These are phyloP conservation scores for Termitomyces sp. DNA, from an alignment of 768 basidiomycete species.

Conservation along the genomic window DNA sequence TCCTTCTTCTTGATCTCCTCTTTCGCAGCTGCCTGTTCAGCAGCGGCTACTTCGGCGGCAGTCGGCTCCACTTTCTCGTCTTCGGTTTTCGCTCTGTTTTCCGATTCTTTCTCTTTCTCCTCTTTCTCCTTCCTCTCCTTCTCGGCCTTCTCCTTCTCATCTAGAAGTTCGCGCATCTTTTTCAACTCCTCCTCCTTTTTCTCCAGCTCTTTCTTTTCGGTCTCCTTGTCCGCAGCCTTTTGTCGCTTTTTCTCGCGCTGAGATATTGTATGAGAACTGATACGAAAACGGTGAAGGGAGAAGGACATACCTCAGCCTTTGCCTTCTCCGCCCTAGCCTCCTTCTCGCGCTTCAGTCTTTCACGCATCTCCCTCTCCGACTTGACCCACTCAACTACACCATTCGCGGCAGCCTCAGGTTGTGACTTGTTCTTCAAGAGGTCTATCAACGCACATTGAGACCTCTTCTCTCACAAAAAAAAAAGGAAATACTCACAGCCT, in stretches of 20 bases:
- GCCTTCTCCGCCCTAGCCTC: constrained; percentile 69
- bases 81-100: constrained; percentile 22
- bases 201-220: constrained; percentile 61
- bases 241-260: constrained; percentile 51
- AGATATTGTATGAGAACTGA: constrained; percentile 4
- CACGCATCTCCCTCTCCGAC: constrained; percentile 72
- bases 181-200: constrained; percentile 62
- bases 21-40: constrained; percentile 30
- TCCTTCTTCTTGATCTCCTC: constrained; percentile 26
- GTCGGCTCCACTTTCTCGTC: constrained; percentile 24
- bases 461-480: constrained; percentile 15
- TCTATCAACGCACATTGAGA: constrained; percentile 39
- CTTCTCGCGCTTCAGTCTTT: constrained; percentile 70
- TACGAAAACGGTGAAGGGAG: not conserved
- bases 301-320: constrained; percentile 57
- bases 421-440: constrained; percentile 80
- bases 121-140: constrained; percentile 46
- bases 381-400: constrained; percentile 72
- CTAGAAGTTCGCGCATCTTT: constrained; percentile 48
- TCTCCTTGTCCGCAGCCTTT: constrained; percentile 56
- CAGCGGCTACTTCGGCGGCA: constrained; percentile 20
- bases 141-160: constrained; percentile 52
- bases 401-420: constrained; percentile 72
- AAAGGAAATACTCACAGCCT: constrained; percentile 65
- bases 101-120: constrained; percentile 30